Evolutionary conservation across 2,329 filamentous ascomycete genomes (phyloP).

Genomic region (Sporothrix schenckii): DNA sequence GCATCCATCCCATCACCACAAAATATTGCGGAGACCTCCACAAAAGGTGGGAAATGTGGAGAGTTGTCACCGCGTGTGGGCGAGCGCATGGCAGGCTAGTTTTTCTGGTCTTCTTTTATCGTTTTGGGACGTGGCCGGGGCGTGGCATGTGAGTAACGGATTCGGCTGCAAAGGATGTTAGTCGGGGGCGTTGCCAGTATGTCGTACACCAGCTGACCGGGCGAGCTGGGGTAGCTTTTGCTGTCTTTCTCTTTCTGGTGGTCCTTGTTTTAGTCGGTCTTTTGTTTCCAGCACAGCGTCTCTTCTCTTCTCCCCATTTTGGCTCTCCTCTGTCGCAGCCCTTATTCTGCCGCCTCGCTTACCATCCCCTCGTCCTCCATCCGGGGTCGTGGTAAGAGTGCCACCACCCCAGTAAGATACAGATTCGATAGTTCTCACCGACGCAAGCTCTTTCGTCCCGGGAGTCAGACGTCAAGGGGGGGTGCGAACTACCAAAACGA

Average conservation of each 20-base stretch:
- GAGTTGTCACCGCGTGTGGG: not conserved
- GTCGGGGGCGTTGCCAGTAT: slow-evolving; percentile 2
- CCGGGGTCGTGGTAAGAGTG: not conserved
- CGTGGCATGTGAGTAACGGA: slow-evolving; percentile 18
- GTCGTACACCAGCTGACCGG: not conserved
- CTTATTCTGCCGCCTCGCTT: not conserved
- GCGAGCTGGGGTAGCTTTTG: not conserved
- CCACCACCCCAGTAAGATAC: not conserved
- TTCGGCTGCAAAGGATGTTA: not conserved
- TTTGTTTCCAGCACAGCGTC: not conserved
- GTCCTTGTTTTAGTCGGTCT: not conserved
- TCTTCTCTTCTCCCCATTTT: not conserved
- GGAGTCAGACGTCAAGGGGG: not conserved
- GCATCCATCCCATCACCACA: not conserved
- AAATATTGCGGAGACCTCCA: slow-evolving; percentile 28
- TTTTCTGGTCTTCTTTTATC: not conserved
- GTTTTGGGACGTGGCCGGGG: not conserved
- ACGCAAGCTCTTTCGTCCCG: not conserved
- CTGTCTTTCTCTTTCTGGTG: not conserved
- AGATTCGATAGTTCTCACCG: slow-evolving; percentile 2
- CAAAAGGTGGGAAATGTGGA: slow-evolving; percentile 28
- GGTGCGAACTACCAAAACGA: not conserved
- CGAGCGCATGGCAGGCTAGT: slow-evolving; percentile 20
- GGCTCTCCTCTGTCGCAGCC: not conserved
- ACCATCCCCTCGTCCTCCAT: not conserved